Conservation (phyloP, 169 alveolate species). For the Cryptosporidium sp. region DNA sequence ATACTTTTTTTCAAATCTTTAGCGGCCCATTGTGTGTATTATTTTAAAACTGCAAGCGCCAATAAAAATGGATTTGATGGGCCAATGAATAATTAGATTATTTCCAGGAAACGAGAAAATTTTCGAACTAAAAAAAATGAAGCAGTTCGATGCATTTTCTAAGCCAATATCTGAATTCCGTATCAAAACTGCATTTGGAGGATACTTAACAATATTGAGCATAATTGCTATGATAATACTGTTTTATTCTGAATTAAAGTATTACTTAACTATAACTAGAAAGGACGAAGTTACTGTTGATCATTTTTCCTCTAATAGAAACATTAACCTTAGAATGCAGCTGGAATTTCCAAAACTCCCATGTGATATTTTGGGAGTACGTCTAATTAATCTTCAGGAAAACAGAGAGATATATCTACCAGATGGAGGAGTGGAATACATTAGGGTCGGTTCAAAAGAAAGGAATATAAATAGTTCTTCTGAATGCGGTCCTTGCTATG, state of each 20-base stretch:
- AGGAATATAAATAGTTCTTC: neutral
- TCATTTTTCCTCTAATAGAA: conserved; percentile 17
- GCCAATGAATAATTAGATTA: conserved; percentile 10
- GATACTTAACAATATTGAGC: conserved; percentile 59
- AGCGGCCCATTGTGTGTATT: neutral
- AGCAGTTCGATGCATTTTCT: conserved; percentile 73
- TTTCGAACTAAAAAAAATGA: conserved; percentile 16
- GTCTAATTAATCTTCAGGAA: conserved; percentile 50
- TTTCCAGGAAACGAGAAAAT: neutral
- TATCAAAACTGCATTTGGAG: conserved; percentile 74
- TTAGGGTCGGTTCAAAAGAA: conserved; percentile 2
- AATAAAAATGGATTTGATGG: neutral
- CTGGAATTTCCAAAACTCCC: conserved; percentile 70
- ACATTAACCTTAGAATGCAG: conserved; percentile 32
- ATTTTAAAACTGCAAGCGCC: neutral
- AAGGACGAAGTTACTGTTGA: conserved; percentile 72
- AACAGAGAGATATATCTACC: conserved; percentile 46
- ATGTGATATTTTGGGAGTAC: conserved; percentile 49
- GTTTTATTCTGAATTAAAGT: conserved; percentile 64
- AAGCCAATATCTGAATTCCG: conserved; percentile 71
- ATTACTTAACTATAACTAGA: conserved; percentile 46
- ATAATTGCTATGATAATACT: conserved; percentile 29
- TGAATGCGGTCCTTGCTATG: conserved; percentile 62
- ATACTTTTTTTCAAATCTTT: neutral
- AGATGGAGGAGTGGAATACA: conserved; percentile 25